Evolutionary conservation across 1,139 yeast species (phyloP).

Genomic region (Taphrina betulina): DNA sequence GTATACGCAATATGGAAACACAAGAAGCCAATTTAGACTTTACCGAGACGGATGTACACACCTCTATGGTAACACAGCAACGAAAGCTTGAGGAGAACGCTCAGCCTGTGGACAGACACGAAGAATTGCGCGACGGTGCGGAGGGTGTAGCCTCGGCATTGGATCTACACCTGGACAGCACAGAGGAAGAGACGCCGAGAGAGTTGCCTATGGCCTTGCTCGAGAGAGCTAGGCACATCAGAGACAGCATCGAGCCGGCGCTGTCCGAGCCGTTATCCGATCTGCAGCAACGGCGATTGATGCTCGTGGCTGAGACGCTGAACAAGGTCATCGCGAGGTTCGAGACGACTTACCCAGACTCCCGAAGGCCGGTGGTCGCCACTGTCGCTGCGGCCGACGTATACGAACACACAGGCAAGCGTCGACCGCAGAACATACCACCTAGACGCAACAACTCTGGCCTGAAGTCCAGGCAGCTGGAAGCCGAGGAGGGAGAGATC

Average conservation of each 20-base stretch:
- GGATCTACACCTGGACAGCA: constrained; percentile 15
- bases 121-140: constrained; percentile 20
- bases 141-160: constrained; percentile 25
- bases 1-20: constrained; percentile 20
- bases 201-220: constrained; percentile 18
- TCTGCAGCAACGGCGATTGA: constrained; percentile 10
- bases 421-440: constrained; percentile 7
- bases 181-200: constrained; percentile 5
- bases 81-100: not conserved
- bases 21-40: constrained; percentile 3
- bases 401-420: constrained; percentile 22
- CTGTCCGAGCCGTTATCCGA: constrained; percentile 16
- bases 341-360: constrained; percentile 15
- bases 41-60: constrained; percentile 1
- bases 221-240: constrained; percentile 24
- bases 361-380: not conserved
- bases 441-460: constrained; percentile 8
- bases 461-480: constrained; percentile 19
- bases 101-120: constrained; percentile 2
- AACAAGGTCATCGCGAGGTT: constrained; percentile 21
- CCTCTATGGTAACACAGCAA: not conserved
- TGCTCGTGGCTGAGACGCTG: constrained; percentile 19
- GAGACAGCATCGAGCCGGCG: constrained; percentile 23
- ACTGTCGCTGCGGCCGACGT: not conserved
- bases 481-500: constrained; percentile 28